Evolutionary conservation across 495 filamentous ascomycete species (phyloP).

Genomic region (Lentithecium fluviatile): DNA sequence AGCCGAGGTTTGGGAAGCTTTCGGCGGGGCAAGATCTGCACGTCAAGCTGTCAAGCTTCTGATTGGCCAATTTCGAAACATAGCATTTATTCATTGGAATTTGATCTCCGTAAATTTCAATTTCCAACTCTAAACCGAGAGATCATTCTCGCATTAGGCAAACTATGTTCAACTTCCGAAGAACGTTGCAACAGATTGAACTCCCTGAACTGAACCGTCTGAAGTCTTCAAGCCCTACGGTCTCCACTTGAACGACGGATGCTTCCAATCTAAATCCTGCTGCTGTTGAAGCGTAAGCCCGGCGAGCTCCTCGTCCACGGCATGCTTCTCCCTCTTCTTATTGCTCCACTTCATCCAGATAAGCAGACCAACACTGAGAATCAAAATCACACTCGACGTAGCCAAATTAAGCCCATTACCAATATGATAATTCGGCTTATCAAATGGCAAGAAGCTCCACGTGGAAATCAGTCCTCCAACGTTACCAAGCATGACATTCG

Average conservation of each 20-base stretch:
- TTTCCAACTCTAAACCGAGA: no score
- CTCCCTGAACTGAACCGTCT: neutral
- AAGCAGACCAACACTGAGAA: constrained; percentile 50
- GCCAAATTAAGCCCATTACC: constrained; percentile 75
- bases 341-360: constrained; percentile 68
- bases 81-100: no score
- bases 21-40: neutral
- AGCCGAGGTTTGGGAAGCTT: neutral
- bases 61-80: no score
- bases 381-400: constrained; percentile 52
- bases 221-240: constrained; percentile 15
- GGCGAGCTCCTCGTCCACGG: constrained; percentile 55
- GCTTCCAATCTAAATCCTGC: constrained; percentile 69
- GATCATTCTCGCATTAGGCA: no score
- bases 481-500: constrained; percentile 70
- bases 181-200: neutral
- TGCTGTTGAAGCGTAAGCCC: constrained; percentile 57
- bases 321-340: constrained; percentile 53
- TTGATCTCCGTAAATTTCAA: no score
- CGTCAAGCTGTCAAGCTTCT: neutral
- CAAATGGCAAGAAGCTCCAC: constrained; percentile 65
- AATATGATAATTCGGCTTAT: constrained; percentile 67
- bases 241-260: constrained; percentile 61
- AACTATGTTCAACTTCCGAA: no score
- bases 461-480: constrained; percentile 69